A percentile compares a stretch with the other conserved stretches of the same genome.
phyloP scores from a whole-genome alignment of 2,329 filamentous ascomycete genomes.

The Alternaria hordeiaustralica region DNA sequence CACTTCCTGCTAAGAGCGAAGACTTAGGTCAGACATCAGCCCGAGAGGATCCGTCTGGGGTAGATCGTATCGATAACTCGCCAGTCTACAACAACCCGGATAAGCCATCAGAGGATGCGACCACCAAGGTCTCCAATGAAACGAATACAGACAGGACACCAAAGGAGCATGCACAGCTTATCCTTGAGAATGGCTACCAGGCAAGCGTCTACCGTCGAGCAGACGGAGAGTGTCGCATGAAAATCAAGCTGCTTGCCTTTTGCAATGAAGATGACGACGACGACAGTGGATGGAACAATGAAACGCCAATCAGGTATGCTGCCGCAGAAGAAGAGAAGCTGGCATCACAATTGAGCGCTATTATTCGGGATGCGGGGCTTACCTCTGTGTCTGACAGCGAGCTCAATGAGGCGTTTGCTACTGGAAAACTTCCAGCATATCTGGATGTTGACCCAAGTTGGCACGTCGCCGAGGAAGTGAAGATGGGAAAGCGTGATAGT shows the following conservation, averaged over 20 bases:
- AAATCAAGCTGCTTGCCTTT: not conserved
- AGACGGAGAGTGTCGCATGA: constrained; percentile 1
- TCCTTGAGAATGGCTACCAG: not conserved
- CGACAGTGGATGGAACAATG: no score
- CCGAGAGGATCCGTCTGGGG: not conserved
- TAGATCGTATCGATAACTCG: not conserved
- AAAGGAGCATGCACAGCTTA: not conserved
- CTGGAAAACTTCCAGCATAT: not conserved
- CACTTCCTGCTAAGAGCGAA: not conserved
- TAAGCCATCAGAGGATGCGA: not conserved
- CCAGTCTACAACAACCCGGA: not conserved
- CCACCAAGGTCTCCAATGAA: not conserved
- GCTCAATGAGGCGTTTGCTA: constrained; percentile 5
- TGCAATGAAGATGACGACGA: not conserved
- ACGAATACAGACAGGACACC: not conserved
- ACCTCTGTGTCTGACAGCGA: not conserved
- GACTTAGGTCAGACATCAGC: not conserved
- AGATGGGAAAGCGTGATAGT: not conserved
- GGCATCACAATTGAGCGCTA: not conserved
- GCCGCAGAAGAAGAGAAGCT: not conserved
- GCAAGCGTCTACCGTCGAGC: not conserved
- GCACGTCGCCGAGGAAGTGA: not conserved
- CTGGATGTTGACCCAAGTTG: constrained; percentile 1
- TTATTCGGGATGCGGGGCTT: not conserved
- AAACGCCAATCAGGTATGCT: not conserved